These are phyloP conservation scores for Candida berthetii DNA, from an alignment of 805 yeast species.

Conservation along the genomic window DNA sequence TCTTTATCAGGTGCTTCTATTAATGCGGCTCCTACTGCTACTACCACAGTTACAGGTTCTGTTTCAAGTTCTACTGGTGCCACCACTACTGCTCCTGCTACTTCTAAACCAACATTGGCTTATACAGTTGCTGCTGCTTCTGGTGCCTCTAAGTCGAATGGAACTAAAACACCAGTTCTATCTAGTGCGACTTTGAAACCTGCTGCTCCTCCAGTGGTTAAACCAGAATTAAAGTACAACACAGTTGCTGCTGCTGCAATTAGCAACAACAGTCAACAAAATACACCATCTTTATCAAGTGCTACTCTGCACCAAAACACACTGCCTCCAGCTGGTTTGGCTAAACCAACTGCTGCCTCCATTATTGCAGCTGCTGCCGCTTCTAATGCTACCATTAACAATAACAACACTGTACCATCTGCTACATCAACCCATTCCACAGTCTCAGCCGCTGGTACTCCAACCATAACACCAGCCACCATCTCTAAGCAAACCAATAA, in stretches of 20 bases:
- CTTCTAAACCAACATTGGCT: not conserved
- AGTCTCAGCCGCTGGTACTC: slow-evolving; percentile 4
- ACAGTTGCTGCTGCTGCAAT: slow-evolving; percentile 30
- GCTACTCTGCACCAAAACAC: slow-evolving; percentile 10
- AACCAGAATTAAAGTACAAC: slow-evolving; percentile 50
- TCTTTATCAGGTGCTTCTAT: too few species aligned
- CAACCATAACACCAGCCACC: not conserved
- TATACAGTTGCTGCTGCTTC: slow-evolving; percentile 1
- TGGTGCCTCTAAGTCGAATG: slow-evolving; percentile 16
- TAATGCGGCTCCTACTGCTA: slow-evolving; percentile 22
- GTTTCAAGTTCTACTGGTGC: slow-evolving; percentile 1
- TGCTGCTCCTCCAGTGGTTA: slow-evolving; percentile 46
- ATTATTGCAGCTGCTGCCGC: too few species aligned
- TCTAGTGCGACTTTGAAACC: slow-evolving; percentile 35
- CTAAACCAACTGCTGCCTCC: slow-evolving; percentile 4
- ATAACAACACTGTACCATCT: slow-evolving; percentile 6
- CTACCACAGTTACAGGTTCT: slow-evolving; percentile 16
- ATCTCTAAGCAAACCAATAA: not conserved
- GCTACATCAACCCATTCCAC: slow-evolving; percentile 15
- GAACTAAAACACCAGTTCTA: slow-evolving; percentile 6
- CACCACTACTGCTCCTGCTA: not conserved
- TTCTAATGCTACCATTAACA: slow-evolving; percentile 10
- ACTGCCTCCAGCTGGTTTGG: slow-evolving; percentile 8
- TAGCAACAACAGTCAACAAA: slow-evolving; percentile 8
- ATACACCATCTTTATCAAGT: slow-evolving; percentile 13